Evolutionary conservation across 345 rosid genomes (phyloP), one percentile per base, ranked within the genome.

Genomic region (Populus davidiana): DNA sequence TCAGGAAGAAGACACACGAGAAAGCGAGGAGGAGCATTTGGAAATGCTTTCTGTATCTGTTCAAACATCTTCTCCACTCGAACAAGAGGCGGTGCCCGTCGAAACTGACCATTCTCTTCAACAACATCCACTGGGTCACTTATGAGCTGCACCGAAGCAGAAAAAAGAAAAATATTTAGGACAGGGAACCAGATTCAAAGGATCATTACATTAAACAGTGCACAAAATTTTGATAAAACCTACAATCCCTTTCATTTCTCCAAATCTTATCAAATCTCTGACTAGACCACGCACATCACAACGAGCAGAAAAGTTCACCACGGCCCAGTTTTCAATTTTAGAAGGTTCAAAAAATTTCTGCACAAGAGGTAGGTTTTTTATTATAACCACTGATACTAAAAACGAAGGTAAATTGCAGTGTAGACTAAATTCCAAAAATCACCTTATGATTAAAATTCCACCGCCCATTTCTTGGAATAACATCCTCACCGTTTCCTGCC

Each of bases 391-490:
- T 27, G 6, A n/a, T 3, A 36, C 6, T 14, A 39, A 4, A 16
- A 8, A 8, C 20, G 17, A 13, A 56, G 18, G 59, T 9, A 68
- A 20, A 12, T 20, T 13, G 69, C 10, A 65, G 18, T 17, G 33
- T 9, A 23, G 36, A 29, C n/a, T 13, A 71, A 36, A 16, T 16
- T 20, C 5, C 8, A 70, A 61, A 35, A 10, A 31, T 1, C 69
- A 84, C 86, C 86, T 81, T 84, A 41, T 75, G 36, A 75, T 75
- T 84, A 75, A 84, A 81, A 69, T 63, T 84, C 84, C 86, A 84
- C 20, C 82, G 79, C 35, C 82, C 84, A 63, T 81, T 78, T 44
- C 78, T 73, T n/a, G 86, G 86, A 52, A 50, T 43, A 47, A 81
- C 47, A 70, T 84, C 84, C n/a, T 67, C 80, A 2, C 79, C 77